Base-by-base conservation (phyloP, 2,329 filamentous ascomycete species). In the Parasarocladium wereldwijsianum region DNA sequence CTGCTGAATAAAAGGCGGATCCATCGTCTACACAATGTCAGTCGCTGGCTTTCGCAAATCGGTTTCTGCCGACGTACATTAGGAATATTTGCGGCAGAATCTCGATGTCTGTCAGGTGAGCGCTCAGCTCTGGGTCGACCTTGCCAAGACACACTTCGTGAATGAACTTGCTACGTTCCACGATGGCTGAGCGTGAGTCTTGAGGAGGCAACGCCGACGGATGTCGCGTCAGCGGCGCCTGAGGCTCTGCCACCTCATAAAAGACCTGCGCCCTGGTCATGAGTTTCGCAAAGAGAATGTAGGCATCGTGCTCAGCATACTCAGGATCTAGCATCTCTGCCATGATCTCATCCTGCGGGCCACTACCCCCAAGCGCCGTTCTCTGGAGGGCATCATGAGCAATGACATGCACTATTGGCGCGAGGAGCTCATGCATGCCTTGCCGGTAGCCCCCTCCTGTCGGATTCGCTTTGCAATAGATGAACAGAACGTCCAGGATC, bases 41-140 rank as follows among this genome's bases (percentile, higher is more conserved):
- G 17, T n/a, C 23, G 28, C 9, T 6, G 5, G 6, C 10, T 12
- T 17, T 17, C 19, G 10, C 6, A 7, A 5, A 9, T n/a, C 11
- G 27, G 2, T 2, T n/a, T 15, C 11, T 35, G 18, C 36, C 11
- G 9, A 49, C 64, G 51, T 55, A 90, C 81, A 96, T 92, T 15
- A 96, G 59, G 46, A 96, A 98, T 29, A 98, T 87, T 44, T 98
- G 90, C 2, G 90, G 90, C n/a, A 94, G 58, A 36, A 98, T 76
- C 36, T 94, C 87, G 26, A 94, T 76, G 35, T 72, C 69, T 34
- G 75, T 76, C 12, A 98, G 64, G 50, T 96, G 86, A 15, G 64
- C 62, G 10, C 83, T 78, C 17, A 96, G 65, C 44, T 85, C 78
- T n/a, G 81, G 76, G 46, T 96, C 90, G 17, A 84, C 64, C 38